phyloP scores from a whole-genome alignment of 2,329 filamentous ascomycete species.

The Fusarium beomiforme region DNA sequence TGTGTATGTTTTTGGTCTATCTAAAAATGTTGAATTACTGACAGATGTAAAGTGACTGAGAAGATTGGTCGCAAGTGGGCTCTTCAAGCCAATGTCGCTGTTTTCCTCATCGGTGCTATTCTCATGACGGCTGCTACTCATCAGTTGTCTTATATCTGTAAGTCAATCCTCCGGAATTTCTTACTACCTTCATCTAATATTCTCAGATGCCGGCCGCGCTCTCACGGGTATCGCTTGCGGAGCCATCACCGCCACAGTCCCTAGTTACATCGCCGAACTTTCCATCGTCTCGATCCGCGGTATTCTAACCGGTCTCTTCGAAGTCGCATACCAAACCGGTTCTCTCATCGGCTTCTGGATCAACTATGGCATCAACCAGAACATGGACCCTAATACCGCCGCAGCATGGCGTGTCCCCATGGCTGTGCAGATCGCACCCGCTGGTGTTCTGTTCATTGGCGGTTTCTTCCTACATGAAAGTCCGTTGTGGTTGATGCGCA shows the following conservation, averaged over 20 bases:
- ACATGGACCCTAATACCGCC: conserved; percentile 46
- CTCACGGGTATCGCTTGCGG: conserved; percentile 67
- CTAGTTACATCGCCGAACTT: conserved; percentile 71
- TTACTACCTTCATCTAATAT: not conserved
- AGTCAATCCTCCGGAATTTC: not conserved
- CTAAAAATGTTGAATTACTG: not conserved
- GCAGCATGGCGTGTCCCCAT: conserved; percentile 61
- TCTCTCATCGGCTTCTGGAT: conserved; percentile 63
- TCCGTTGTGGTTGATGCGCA: conserved; percentile 52
- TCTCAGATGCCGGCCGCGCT: conserved; percentile 64
- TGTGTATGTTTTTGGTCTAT: conserved; percentile 38
- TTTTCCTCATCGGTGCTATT: conserved; percentile 57
- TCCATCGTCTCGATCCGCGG: conserved; percentile 68
- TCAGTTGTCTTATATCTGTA: conserved; percentile 56
- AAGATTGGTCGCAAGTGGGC: conserved; percentile 61
- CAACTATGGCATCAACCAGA: conserved; percentile 56
- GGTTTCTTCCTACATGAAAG: conserved; percentile 57
- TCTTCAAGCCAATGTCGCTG: conserved; percentile 55
- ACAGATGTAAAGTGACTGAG: conserved; percentile 51
- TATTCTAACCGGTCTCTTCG: conserved; percentile 63
- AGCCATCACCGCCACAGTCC: conserved; percentile 67
- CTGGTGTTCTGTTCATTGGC: conserved; percentile 54
- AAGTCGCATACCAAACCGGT: conserved; percentile 65
- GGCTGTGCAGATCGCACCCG: conserved; percentile 57
- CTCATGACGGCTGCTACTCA: conserved; percentile 54